phyloP scores from a whole-genome alignment of 2,329 filamentous ascomycete genomes.

The Colletotrichum sansevieriae region DNA sequence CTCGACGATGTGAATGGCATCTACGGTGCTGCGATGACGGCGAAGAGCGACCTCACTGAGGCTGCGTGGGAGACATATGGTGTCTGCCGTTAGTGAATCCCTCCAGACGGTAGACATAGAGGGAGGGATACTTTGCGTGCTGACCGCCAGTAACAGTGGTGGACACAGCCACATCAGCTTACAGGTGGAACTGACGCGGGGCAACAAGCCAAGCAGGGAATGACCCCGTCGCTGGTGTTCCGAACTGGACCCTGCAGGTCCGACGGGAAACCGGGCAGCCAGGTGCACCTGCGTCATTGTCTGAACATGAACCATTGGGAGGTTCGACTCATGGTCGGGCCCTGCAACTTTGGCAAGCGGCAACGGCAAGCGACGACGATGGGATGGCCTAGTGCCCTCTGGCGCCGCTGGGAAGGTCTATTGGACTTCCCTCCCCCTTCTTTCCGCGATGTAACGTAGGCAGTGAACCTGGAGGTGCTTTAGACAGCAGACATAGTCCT shows the following conservation, averaged over 20 bases:
- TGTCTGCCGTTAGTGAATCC: background rate
- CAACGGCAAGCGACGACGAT: slow-evolving; percentile 21
- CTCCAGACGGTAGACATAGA: background rate
- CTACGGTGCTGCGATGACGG: background rate
- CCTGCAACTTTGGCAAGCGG: slow-evolving; percentile 32
- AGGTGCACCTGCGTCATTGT: slow-evolving; percentile 42
- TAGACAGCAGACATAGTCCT: background rate
- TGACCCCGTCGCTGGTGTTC: slow-evolving; percentile 15
- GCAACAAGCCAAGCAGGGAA: slow-evolving; percentile 35
- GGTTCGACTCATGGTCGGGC: slow-evolving; percentile 34
- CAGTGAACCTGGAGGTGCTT: background rate
- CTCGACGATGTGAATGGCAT: slow-evolving; percentile 4
- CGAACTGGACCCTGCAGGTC: slow-evolving; percentile 32
- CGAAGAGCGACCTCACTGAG: slow-evolving; percentile 6
- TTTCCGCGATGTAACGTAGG: background rate
- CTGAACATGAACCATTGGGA: slow-evolving; percentile 26
- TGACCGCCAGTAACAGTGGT: slow-evolving; percentile 5
- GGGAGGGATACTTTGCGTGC: background rate
- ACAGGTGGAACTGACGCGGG: slow-evolving; percentile 20
- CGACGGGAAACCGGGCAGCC: slow-evolving; percentile 41
- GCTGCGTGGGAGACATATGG: slow-evolving; percentile 14
- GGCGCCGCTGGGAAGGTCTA: background rate
- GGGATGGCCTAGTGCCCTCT: slow-evolving; percentile 12
- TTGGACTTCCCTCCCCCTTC: background rate
- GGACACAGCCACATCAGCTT: slow-evolving; percentile 28